Percentiles rank a stretch among this genome's conserved stretches.
Conservation (phyloP, 2,329 filamentous ascomycete genomes). For the Apiospora kogelbergensis region DNA sequence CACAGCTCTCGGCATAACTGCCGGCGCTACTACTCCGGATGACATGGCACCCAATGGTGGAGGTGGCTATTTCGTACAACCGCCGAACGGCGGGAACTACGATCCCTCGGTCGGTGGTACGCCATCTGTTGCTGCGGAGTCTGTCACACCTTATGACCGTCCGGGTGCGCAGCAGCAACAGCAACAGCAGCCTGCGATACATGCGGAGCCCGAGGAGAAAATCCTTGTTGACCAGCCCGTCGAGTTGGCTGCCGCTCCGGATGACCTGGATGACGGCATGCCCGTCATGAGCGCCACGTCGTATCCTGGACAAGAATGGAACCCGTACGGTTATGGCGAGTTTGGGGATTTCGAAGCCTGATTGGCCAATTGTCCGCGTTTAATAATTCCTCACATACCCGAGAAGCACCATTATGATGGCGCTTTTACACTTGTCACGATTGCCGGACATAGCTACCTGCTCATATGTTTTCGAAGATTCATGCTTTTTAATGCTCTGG, state of each 20-base stretch:
- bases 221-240: constrained; percentile 32
- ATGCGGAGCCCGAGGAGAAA: constrained; percentile 35
- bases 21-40: constrained; percentile 7
- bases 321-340: constrained; percentile 38
- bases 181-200: background rate
- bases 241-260: constrained; percentile 30
- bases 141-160: background rate
- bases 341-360: constrained; percentile 28
- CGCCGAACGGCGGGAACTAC: constrained; percentile 14
- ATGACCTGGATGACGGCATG: constrained; percentile 38
- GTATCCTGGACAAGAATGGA: constrained; percentile 60
- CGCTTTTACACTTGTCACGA: background rate
- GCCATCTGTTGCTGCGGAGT: background rate
- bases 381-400: background rate
- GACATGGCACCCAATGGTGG: constrained; percentile 10
- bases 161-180: background rate
- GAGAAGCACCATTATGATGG: background rate
- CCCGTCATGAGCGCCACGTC: constrained; percentile 53
- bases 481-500: too few species aligned
- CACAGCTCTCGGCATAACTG: constrained; percentile 7
- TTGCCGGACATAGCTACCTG: background rate
- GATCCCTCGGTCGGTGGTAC: background rate
- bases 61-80: constrained; percentile 8
- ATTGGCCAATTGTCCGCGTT: background rate
- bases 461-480: background rate